Percentiles rank a stretch among this genome's conserved stretches.
Evolutionary conservation across 1,139 yeast species (phyloP).

Genomic region (Taiozyma sp.): DNA sequence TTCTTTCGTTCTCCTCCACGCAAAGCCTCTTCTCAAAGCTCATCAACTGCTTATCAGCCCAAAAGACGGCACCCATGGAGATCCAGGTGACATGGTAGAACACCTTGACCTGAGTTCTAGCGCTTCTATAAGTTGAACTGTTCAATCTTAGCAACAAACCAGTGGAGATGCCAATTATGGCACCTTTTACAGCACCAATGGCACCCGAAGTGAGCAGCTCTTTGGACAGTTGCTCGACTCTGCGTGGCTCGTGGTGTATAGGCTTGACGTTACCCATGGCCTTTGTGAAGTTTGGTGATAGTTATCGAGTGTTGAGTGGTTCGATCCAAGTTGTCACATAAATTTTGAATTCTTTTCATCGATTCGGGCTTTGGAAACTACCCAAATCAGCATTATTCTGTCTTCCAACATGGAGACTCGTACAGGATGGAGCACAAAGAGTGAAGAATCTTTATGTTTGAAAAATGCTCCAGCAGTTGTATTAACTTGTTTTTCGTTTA

Average conservation of each 20-base stretch:
- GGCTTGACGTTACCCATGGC: constrained; percentile 23
- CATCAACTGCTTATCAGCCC: constrained; percentile 34
- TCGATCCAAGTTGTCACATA: background rate
- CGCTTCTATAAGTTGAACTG: constrained; percentile 29
- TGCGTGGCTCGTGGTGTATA: constrained; percentile 30
- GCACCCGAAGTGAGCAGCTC: constrained; percentile 31
- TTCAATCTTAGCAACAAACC: constrained; percentile 29
- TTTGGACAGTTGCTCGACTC: constrained; percentile 28
- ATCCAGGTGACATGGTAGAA: constrained; percentile 37
- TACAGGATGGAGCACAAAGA: no score
- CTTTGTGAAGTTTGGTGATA: background rate
- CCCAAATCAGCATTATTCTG: no score
- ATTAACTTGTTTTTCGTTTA: no score
- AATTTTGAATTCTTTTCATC: background rate
- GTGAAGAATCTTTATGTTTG: no score
- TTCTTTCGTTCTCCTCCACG: constrained; percentile 28
- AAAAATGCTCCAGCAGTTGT: no score
- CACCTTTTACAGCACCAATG: constrained; percentile 36
- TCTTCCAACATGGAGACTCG: no score
- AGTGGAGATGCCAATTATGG: constrained; percentile 29
- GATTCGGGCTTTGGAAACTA: background rate
- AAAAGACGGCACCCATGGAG: constrained; percentile 33
- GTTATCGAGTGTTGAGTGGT: no score
- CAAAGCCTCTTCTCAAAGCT: constrained; percentile 30
- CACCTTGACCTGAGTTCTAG: constrained; percentile 34